A percentile compares a stretch with the other conserved stretches of the same genome.
Evolutionary conservation across 352 stramenopile species (phyloP).

Genomic region (Pythium chondricola): DNA sequence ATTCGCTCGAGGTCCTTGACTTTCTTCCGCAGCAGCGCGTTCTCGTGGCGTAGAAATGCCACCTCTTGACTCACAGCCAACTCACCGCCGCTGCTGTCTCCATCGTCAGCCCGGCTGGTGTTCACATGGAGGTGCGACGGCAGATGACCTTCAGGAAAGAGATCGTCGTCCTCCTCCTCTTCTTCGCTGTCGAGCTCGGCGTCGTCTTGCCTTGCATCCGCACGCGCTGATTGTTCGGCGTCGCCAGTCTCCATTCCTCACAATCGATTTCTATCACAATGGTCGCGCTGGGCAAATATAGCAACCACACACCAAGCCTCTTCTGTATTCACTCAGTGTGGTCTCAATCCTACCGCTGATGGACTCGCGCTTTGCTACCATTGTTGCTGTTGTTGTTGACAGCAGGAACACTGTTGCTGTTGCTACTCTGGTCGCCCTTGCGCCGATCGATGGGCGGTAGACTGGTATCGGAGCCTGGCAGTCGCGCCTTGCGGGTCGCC

Average conservation of each 20-base stretch:
- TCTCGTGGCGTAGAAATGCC: constrained; percentile 48
- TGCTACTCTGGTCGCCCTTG: neutral
- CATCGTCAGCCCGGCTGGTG: constrained; percentile 3
- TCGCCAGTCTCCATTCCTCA: neutral
- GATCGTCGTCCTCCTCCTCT: neutral
- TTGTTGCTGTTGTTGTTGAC: neutral
- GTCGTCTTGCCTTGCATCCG: neutral
- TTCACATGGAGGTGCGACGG: constrained; percentile 2
- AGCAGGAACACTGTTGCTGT: neutral
- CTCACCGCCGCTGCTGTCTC: constrained; percentile 13
- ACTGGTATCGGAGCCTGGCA: constrained; percentile 9
- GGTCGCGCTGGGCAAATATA: no score
- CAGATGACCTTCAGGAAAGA: constrained; percentile 2
- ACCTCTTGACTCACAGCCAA: constrained; percentile 51
- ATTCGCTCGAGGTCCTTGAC: constrained; percentile 55
- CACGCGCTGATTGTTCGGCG: neutral
- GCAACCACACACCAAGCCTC: no score
- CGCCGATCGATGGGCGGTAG: constrained; percentile 16
- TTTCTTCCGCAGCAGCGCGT: constrained; percentile 62
- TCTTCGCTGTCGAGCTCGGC: constrained; percentile 3
- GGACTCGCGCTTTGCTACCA: neutral
- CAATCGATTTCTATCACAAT: no score
- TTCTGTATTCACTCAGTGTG: no score
- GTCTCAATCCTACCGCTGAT: no score
- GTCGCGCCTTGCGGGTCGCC: constrained; percentile 8